A percentile compares a stretch with the other conserved stretches of the same genome.
Evolutionary conservation across 306 rosid genomes (phyloP).

Genomic region (Vigna nakashimae): DNA sequence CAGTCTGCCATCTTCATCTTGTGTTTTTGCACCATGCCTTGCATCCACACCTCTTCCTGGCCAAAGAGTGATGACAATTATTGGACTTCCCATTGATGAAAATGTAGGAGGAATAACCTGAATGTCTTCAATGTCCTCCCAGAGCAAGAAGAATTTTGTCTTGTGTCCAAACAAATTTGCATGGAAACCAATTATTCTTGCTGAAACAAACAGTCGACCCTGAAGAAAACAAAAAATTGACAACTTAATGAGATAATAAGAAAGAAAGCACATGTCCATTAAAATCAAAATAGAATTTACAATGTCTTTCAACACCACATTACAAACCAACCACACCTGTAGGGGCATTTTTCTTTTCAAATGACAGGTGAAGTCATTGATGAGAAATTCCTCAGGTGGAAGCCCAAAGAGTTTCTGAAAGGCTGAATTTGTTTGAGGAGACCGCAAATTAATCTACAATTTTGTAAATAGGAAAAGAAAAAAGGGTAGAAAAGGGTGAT

Average conservation of each 20-base stretch:
- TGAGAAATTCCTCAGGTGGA: conserved; percentile 96
- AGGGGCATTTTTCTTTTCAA: conserved; percentile 93
- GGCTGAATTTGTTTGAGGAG: conserved; percentile 96
- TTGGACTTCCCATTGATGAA: conserved; percentile 96
- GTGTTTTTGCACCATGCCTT: conserved; percentile 83
- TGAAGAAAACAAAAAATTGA: conserved; percentile 50
- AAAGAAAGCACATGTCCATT: conserved; percentile 31
- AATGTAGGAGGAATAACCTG: conserved; percentile 78
- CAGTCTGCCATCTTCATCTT: conserved; percentile 92
- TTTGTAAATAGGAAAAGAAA: conserved; percentile 17
- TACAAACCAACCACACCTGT: conserved; percentile 63
- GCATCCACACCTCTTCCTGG: conserved; percentile 92
- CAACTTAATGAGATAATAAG: conserved; percentile 42
- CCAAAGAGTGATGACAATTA: conserved; percentile 76
- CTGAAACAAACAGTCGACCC: conserved; percentile 95
- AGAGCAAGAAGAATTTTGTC: conserved; percentile 89
- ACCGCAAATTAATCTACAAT: conserved; percentile 81
- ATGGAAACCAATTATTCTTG: conserved; percentile 92
- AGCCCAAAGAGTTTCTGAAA: conserved; percentile 94
- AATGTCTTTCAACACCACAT: conserved; percentile 35
- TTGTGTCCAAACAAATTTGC: conserved; percentile 91
- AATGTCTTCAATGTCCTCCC: conserved; percentile 97
- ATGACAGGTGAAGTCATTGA: conserved; percentile 95
- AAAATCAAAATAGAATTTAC: conserved; percentile 33
- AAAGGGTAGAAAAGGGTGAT: conserved; percentile 35